phyloP scores from a whole-genome alignment of 78 protist species.

The Paratrimastix pyriformis region DNA sequence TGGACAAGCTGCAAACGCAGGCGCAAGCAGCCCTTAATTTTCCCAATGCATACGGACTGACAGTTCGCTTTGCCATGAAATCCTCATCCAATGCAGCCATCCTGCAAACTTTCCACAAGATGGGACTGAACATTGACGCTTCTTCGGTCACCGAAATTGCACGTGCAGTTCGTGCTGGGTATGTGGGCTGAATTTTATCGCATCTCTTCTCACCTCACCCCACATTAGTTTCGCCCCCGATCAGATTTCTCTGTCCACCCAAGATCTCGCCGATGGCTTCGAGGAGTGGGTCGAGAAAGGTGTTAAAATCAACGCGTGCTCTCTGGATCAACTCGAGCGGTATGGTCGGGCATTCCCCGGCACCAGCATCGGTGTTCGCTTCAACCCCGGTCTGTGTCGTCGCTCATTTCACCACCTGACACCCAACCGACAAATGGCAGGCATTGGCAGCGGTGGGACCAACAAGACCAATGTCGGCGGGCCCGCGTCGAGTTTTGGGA shows the following conservation, averaged over 20 bases:
- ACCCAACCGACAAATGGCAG: too few species aligned
- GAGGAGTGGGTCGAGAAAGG: not conserved
- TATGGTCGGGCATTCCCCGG: not conserved
- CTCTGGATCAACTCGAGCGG: slow-evolving; percentile 5
- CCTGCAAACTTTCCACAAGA: slow-evolving; percentile 4
- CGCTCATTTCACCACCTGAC: too few species aligned
- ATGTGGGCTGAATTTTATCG: too few species aligned
- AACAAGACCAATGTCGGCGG: slow-evolving; percentile 29
- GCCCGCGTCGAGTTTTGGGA: slow-evolving; percentile 21
- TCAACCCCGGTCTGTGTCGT: slow-evolving; percentile 36
- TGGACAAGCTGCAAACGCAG: not conserved
- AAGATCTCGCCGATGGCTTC: slow-evolving; percentile 16
- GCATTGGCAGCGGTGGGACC: slow-evolving; percentile 10
- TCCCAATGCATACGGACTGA: slow-evolving; percentile 29
- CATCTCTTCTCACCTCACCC: too few species aligned
- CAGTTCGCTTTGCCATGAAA: slow-evolving; percentile 32
- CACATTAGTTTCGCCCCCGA: not conserved
- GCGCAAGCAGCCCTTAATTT: slow-evolving; percentile 16
- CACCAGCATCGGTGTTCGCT: slow-evolving; percentile 18
- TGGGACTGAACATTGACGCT: slow-evolving; percentile 21
- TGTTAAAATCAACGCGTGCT: slow-evolving; percentile 30
- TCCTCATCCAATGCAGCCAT: slow-evolving; percentile 21
- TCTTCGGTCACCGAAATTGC: slow-evolving; percentile 2
- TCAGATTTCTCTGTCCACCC: not conserved
- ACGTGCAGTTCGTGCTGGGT: slow-evolving; percentile 19